Evolutionary conservation across 2,329 filamentous ascomycete genomes (phyloP).

Genomic region (Exophiala oligosperma): DNA sequence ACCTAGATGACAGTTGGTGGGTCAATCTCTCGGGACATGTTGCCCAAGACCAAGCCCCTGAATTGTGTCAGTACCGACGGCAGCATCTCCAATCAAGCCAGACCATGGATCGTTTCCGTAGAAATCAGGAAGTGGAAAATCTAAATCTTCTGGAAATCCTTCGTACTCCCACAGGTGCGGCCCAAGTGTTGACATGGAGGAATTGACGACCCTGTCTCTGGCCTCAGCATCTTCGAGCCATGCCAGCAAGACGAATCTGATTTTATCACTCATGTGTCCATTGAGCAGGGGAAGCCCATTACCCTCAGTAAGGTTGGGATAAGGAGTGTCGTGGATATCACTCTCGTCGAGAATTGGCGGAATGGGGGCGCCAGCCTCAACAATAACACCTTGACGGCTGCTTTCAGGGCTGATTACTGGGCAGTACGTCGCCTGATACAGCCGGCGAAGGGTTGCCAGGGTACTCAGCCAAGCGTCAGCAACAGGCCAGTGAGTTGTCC

Average conservation of each 20-base stretch:
- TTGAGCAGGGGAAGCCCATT: neutral
- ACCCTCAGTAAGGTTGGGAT: neutral
- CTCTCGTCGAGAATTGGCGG: neutral
- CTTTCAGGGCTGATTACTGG: neutral
- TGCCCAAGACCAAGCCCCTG: neutral
- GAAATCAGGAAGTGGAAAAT: conserved; percentile 1
- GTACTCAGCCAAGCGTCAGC: conserved; percentile 2
- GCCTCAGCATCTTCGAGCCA: conserved; percentile 8
- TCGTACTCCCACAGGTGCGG: neutral
- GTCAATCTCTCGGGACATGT: neutral
- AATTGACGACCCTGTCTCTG: conserved; percentile 1
- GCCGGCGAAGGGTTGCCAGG: neutral
- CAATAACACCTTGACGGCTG: too few species aligned
- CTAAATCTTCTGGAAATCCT: neutral
- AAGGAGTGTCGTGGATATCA: neutral
- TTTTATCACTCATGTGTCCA: conserved; percentile 2
- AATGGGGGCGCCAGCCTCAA: neutral
- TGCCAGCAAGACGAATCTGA: conserved; percentile 1
- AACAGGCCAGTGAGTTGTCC: conserved; percentile 2
- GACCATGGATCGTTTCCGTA: neutral
- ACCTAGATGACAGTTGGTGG: neutral
- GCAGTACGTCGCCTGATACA: conserved; percentile 1
- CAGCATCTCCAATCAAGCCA: neutral
- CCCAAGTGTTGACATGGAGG: neutral
- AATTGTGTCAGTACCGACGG: neutral